phyloP scores from a whole-genome alignment of 148 eudicot genomes.

The Fagopyrum tataricum region DNA sequence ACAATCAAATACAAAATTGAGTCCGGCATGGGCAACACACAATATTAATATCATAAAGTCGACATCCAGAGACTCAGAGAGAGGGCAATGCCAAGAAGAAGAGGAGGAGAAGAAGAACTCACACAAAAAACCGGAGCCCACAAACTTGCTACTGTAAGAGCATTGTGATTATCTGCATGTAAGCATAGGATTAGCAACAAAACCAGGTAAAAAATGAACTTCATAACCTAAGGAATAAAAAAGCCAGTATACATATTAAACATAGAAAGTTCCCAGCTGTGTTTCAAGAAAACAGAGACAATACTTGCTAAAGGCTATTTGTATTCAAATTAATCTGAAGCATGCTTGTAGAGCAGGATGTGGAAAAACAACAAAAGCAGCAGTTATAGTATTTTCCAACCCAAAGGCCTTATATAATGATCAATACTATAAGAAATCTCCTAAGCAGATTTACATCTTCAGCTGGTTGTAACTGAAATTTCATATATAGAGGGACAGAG shows the following conservation, averaged over 20 bases:
- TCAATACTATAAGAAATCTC: neutral
- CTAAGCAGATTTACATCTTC: neutral
- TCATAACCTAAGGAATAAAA: neutral
- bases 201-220: neutral
- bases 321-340: neutral
- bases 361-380: neutral
- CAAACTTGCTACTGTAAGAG: conserved; percentile 62
- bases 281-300: neutral
- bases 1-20: neutral
- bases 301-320: neutral
- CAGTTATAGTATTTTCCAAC: neutral
- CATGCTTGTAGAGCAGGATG: neutral
- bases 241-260: neutral
- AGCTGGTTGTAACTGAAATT: neutral
- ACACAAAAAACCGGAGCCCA: conserved; percentile 96
- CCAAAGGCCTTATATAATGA: neutral
- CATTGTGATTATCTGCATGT: conserved; percentile 88
- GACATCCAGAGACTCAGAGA: neutral
- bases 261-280: neutral
- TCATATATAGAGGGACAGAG: too few relatives aligned
- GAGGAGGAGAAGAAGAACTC: conserved; percentile 33
- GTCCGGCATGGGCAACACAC: neutral
- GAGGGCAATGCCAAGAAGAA: neutral
- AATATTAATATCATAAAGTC: neutral
- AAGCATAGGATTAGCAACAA: neutral